These are phyloP conservation scores for Pharus latifolius DNA, from an alignment of 176 grass and related monocot species.

Conservation along the genomic window DNA sequence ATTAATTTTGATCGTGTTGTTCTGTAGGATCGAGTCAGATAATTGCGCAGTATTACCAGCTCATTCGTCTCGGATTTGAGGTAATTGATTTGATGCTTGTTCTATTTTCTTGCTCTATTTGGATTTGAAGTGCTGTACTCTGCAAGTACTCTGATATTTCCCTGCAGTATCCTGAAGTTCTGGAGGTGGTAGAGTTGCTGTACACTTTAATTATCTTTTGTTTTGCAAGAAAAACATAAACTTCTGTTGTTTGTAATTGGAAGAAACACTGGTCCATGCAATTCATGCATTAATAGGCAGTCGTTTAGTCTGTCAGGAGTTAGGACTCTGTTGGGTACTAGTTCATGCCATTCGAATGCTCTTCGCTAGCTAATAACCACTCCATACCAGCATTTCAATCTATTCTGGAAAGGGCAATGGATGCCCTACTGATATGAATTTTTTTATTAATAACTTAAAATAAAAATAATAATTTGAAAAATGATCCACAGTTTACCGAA, in stretches of 20 bases:
- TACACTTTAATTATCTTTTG: neutral
- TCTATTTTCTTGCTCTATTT: neutral
- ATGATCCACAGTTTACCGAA: too few relatives aligned
- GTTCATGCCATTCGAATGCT: neutral
- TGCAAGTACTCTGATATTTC: neutral
- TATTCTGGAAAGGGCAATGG: too few relatives aligned
- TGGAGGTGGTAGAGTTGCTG: too few relatives aligned
- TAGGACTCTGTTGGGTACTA: neutral
- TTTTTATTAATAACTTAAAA: too few relatives aligned
- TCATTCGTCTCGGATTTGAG: conserved; percentile 73
- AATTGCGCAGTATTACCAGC: conserved; percentile 78
- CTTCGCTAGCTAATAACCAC: neutral
- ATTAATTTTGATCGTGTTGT: neutral
- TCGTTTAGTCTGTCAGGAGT: neutral
- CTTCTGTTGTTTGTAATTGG: neutral
- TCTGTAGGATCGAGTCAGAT: conserved; percentile 61
- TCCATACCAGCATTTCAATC: neutral
- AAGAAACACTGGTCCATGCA: neutral
- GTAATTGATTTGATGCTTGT: conserved; percentile 7
- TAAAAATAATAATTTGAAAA: too few relatives aligned
- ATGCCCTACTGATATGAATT: too few relatives aligned
- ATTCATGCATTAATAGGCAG: neutral
- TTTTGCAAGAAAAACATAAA: neutral
- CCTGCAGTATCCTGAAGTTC: too few relatives aligned
- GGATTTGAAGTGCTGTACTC: neutral